Percentiles rank a stretch among this genome's conserved stretches.
Evolutionary conservation across 176 grass and related monocot genomes (phyloP).

Genomic region (Oryza australiensis): DNA sequence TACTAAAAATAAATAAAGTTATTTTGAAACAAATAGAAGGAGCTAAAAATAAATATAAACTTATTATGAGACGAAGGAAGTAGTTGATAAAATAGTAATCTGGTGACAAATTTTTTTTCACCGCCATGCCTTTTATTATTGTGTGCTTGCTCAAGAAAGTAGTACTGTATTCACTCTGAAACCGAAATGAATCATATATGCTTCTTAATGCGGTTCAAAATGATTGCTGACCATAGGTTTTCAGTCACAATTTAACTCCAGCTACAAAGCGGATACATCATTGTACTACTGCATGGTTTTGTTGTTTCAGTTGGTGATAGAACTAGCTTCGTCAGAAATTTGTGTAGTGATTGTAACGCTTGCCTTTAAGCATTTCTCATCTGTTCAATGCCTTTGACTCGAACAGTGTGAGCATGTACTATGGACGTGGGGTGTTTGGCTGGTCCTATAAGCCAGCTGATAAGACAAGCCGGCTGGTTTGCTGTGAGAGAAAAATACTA

Average conservation of each 20-base stretch:
- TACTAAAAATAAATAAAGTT: no score
- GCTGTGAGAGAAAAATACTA: no score
- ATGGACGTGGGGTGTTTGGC: no score
- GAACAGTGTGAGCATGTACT: not conserved
- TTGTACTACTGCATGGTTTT: not conserved
- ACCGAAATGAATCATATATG: not conserved
- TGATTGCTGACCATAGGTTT: not conserved
- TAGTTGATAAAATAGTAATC: no score
- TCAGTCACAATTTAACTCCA: not conserved
- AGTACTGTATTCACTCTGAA: not conserved
- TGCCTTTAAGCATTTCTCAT: not conserved
- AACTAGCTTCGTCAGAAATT: not conserved
- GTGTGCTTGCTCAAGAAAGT: not conserved
- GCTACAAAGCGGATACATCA: not conserved
- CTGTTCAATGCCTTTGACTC: not conserved
- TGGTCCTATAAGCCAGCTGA: no score
- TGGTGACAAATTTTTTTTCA: no score
- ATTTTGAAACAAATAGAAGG: no score
- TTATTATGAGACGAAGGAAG: no score
- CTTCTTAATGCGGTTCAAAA: not conserved
- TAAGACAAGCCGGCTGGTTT: no score
- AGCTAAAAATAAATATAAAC: no score
- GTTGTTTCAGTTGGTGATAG: conserved; percentile 16
- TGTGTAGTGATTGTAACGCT: conserved; percentile 15
- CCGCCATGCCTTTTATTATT: no score